These are phyloP conservation scores for Irpex lacteus DNA, from an alignment of 1,284 basidiomycete species.

Conservation along the genomic window DNA sequence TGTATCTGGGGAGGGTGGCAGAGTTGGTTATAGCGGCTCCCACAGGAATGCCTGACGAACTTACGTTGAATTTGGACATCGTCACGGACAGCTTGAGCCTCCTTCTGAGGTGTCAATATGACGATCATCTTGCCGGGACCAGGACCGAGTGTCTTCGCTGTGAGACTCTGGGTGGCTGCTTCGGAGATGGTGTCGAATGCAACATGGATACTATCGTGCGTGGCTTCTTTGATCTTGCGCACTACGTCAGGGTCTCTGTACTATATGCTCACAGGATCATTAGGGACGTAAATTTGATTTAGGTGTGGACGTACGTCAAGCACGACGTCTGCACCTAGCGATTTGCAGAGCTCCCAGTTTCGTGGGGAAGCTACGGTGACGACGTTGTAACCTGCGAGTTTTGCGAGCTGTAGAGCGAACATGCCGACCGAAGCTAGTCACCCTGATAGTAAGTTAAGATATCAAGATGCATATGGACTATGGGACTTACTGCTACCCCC, in stretches of 20 bases:
- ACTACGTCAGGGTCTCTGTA: constrained; percentile 24
- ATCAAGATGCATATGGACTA: not conserved
- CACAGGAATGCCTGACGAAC: not conserved
- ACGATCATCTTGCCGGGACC: constrained; percentile 17
- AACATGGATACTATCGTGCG: constrained; percentile 19
- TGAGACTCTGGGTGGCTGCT: constrained; percentile 14
- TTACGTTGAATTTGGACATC: constrained; percentile 1
- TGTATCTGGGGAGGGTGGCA: too few species aligned
- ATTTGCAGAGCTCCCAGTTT: constrained; percentile 36
- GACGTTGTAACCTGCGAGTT: constrained; percentile 38
- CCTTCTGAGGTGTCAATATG: constrained; percentile 8
- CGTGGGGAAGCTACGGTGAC: constrained; percentile 38
- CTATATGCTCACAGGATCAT: constrained; percentile 6
- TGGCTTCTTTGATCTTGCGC: constrained; percentile 22
- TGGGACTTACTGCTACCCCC: constrained; percentile 29
- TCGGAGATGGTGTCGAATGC: constrained; percentile 24
- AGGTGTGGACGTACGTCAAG: constrained; percentile 28
- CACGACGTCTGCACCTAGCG: constrained; percentile 39
- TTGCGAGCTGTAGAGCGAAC: constrained; percentile 43
- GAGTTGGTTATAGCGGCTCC: too few species aligned
- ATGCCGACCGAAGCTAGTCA: constrained; percentile 35
- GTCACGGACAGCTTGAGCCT: constrained; percentile 11
- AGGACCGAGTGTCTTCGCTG: constrained; percentile 14
- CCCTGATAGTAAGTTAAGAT: too few species aligned
- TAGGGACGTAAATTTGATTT: not conserved